Base-by-base conservation (phyloP, 2,329 filamentous ascomycete genomes). In the Stemphylium beticola region DNA sequence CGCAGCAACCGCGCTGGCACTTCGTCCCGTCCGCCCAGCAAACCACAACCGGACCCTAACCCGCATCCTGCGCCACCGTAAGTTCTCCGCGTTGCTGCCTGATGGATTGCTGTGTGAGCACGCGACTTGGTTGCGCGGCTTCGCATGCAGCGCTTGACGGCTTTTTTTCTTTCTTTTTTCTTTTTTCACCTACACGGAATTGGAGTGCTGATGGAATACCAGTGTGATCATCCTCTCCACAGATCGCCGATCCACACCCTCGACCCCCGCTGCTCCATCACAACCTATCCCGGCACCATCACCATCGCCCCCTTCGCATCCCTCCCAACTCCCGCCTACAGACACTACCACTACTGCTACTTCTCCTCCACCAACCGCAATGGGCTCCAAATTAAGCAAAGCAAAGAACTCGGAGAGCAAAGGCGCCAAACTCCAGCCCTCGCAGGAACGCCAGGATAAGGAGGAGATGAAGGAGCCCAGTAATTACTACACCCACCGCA, bases 381-480 rank as follows among this genome's bases (percentile, higher is more conserved):
- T 73, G 71, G 71, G 71, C 18, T 72, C 71, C 32, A 71, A 71
- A 49, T 50, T 61, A 31, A 65, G 58, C 53, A 69, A 71, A 46
- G 45, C 67, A 56, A 29, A 32, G 58, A 6, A 44, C 57, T 7
- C 37, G 55, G 10, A 43, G 55, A 18, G 64, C 62, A 56, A 55
- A 12, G 44, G 55, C 18, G 65, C 62, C 55, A 68, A 68, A 45
- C 53, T 69, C n/a, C 65, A 71, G 49, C 62, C 65, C 7, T 61
- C 60, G n/a, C 49, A 52, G 18, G 49, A 65, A 4, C 66, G 64
- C 36, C 55, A 60, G 14, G 71, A 74, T 42, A 74, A 72, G 34
- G 70, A 55, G n/a, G 62, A 74, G 43, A 71, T 74, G 70, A 68
- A 71, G 54, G 71, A 74, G 36, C 71, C 71, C 2, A 42, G 52